Percentiles rank a stretch among this genome's conserved stretches.
phyloP scores from a whole-genome alignment of 75 land plant species.

The Pinus tabuliformis region DNA sequence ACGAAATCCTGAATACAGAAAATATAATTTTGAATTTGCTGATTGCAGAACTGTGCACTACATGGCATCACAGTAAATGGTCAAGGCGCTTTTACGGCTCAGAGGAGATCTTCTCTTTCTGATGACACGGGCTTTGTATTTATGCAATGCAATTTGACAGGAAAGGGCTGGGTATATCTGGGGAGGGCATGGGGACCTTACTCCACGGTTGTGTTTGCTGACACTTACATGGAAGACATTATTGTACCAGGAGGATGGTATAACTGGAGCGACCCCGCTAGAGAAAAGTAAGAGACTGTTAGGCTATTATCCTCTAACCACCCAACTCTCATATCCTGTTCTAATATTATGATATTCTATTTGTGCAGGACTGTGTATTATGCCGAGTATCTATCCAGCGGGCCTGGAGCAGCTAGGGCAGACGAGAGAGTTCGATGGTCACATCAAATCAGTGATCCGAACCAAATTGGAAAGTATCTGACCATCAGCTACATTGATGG shows the following conservation, averaged over 20 bases:
- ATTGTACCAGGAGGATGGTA: conserved; percentile 68
- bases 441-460: conserved; percentile 3
- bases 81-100: conserved; percentile 64
- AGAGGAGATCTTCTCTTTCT: conserved; percentile 21
- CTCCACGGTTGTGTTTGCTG: conserved; percentile 60
- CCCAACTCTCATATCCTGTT: no score
- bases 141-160: conserved; percentile 43
- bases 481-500: no score
- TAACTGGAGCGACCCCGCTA: conserved; percentile 27
- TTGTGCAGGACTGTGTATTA: conserved; percentile 21
- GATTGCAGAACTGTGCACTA: conserved; percentile 49
- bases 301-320: no score
- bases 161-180: conserved; percentile 29
- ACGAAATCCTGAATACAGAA: no score
- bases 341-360: no score
- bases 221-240: conserved; percentile 41
- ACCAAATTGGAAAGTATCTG: no score
- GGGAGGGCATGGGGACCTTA: conserved; percentile 55
- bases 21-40: neutral
- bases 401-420: conserved; percentile 18
- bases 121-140: conserved; percentile 73
- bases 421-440: conserved; percentile 17
- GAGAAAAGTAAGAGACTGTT: neutral
- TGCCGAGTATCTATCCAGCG: conserved; percentile 20
- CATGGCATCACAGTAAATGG: conserved; percentile 39